Evolutionary conservation across 768 basidiomycete genomes (phyloP).

Genomic region (Pleurotus tuber-regium): DNA sequence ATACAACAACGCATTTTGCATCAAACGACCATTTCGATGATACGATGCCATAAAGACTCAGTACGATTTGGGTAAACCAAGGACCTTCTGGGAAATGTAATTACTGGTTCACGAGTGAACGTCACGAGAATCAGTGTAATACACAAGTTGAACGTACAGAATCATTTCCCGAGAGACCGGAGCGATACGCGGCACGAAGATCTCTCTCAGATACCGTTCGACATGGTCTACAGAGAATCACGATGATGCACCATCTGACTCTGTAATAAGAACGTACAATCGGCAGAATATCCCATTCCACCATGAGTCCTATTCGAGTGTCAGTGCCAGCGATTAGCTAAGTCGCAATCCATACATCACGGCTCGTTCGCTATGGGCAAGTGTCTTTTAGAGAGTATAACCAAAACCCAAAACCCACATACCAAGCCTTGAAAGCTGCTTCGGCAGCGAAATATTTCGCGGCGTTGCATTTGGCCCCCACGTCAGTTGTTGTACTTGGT

Average conservation of each 20-base stretch:
- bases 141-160: constrained; percentile 10
- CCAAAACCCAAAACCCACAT: neutral
- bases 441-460: constrained; percentile 19
- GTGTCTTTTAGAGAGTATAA: neutral
- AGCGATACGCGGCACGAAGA: constrained; percentile 18
- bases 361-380: constrained; percentile 1
- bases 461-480: constrained; percentile 15
- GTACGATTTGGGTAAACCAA: constrained; percentile 9
- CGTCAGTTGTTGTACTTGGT: constrained; percentile 7
- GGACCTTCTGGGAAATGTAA: constrained; percentile 6
- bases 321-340: neutral
- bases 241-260: neutral
- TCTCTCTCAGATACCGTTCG: constrained; percentile 16
- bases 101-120: neutral
- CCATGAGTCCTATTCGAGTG: constrained; percentile 13
- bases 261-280: constrained; percentile 9
- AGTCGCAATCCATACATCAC: constrained; percentile 3
- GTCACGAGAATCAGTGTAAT: no score
- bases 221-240: constrained; percentile 9
- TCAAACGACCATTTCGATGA: no score
- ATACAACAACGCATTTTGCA: no score
- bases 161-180: constrained; percentile 20
- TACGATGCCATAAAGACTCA: no score
- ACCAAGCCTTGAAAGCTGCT: constrained; percentile 17
- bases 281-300: constrained; percentile 18